Evolutionary conservation across 371 early-diverging fungal species (phyloP).

Genomic region (Rozella allomycis): DNA sequence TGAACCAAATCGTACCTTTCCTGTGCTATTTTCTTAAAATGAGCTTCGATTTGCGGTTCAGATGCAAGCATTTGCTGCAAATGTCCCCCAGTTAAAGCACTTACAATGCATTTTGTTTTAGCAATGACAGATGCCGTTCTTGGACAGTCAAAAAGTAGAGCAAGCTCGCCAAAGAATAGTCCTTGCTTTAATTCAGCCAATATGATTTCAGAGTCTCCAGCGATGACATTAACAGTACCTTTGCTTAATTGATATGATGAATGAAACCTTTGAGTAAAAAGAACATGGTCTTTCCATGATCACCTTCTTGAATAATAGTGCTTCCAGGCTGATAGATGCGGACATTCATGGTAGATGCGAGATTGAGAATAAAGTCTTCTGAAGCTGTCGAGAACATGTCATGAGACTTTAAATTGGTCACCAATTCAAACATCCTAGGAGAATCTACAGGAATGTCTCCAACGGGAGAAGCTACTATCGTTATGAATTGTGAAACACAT

Average conservation of each 20-base stretch:
- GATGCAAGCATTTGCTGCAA: slow-evolving; percentile 11
- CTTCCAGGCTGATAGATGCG: slow-evolving; percentile 32
- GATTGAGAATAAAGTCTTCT: no score
- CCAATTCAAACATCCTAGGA: no score
- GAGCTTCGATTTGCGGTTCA: no score
- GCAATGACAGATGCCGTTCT: slow-evolving; percentile 60
- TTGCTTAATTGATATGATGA: slow-evolving; percentile 44
- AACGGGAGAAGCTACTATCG: no score
- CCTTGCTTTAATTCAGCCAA: slow-evolving; percentile 44
- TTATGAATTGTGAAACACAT: no score
- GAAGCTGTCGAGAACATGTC: no score
- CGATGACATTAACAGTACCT: slow-evolving; percentile 56
- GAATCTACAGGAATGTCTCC: no score
- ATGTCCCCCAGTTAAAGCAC: slow-evolving; percentile 35
- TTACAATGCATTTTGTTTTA: slow-evolving; percentile 40
- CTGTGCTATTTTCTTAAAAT: no score
- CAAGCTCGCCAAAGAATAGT: slow-evolving; percentile 59
- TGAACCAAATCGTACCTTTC: no score
- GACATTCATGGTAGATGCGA: no score
- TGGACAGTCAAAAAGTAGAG: slow-evolving; percentile 48
- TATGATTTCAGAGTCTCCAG: slow-evolving; percentile 47
- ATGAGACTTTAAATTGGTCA: no score
- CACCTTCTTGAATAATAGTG: slow-evolving; percentile 43
- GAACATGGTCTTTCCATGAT: slow-evolving; percentile 57
- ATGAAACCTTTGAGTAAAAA: slow-evolving; percentile 57